A percentile compares a stretch with the other conserved stretches of the same genome.
Evolutionary conservation across 768 basidiomycete genomes (phyloP).

Genomic region (Mycena polygramma): DNA sequence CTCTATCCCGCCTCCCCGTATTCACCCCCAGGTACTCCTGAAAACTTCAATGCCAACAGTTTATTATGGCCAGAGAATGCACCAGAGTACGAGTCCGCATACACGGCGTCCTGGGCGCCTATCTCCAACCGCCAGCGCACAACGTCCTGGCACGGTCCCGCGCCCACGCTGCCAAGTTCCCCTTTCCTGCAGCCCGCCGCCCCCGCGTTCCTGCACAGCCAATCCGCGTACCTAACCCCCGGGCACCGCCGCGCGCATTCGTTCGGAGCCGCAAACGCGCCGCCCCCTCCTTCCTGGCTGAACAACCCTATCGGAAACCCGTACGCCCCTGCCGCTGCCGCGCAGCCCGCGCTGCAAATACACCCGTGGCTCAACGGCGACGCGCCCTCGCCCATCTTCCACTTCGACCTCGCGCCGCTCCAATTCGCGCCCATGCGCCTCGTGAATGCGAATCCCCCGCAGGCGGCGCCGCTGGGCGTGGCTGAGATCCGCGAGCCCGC

Average conservation of each 20-base stretch:
- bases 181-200: slow-evolving; percentile 8
- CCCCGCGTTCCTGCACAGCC: not conserved
- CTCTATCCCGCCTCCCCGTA: slow-evolving; percentile 20
- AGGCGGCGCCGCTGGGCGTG: not conserved
- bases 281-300: not conserved
- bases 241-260: slow-evolving; percentile 19
- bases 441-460: not conserved
- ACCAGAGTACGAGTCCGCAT: slow-evolving; percentile 5
- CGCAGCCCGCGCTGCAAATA: not conserved
- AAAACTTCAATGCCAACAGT: slow-evolving; percentile 17
- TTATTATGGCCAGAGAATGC: slow-evolving; percentile 2
- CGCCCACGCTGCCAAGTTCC: not conserved
- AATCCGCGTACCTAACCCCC: not conserved
- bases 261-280: not conserved
- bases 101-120: slow-evolving; percentile 15
- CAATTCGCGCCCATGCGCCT: slow-evolving; percentile 8
- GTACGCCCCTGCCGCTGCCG: not conserved
- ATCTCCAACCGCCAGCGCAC: slow-evolving; percentile 18
- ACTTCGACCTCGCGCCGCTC: slow-evolving; percentile 55
- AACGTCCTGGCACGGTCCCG: slow-evolving; percentile 13
- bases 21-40: slow-evolving; percentile 10
- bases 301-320: not conserved
- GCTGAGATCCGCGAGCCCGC: slow-evolving; percentile 52
- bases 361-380: slow-evolving; percentile 50
- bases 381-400: slow-evolving; percentile 43